Conservation (phyloP, 2,329 filamentous ascomycete genomes). For the Cladosporium phlei region DNA sequence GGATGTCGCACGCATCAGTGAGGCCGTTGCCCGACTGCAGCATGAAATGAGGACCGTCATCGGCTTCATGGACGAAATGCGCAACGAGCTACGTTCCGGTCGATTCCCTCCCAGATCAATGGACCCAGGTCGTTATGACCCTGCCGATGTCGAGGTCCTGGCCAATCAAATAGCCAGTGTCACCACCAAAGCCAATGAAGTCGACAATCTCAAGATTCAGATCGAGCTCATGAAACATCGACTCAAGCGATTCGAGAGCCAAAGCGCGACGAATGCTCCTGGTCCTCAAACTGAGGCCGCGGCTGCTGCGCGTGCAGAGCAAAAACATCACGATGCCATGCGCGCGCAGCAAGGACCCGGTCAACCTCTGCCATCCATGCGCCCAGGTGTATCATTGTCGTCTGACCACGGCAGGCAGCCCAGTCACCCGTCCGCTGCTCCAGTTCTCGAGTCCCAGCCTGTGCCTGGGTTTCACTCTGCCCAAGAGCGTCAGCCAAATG, state of each 20-base stretch:
- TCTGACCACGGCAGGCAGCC: conserved; percentile 9
- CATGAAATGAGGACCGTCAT: conserved; percentile 35
- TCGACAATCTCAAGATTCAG: conserved; percentile 44
- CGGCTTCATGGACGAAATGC: conserved; percentile 33
- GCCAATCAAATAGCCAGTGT: conserved; percentile 38
- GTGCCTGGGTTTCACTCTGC: neutral
- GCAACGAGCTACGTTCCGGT: conserved; percentile 32
- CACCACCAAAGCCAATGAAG: conserved; percentile 41
- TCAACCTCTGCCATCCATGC: neutral
- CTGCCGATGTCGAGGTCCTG: conserved; percentile 41
- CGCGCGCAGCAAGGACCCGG: conserved; percentile 5
- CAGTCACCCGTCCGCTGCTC: neutral
- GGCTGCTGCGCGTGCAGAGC: conserved; percentile 3
- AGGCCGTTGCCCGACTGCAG: conserved; percentile 36
- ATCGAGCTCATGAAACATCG: conserved; percentile 47
- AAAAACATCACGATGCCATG: conserved; percentile 2
- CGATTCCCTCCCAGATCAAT: conserved; percentile 16
- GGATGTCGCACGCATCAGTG: conserved; percentile 39
- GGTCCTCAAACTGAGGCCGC: conserved; percentile 2
- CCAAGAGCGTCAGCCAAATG: conserved; percentile 4
- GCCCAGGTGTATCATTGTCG: conserved; percentile 4
- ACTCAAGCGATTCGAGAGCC: conserved; percentile 33
- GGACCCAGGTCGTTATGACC: conserved; percentile 24
- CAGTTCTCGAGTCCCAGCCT: conserved; percentile 11
- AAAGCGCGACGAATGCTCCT: conserved; percentile 3